These are phyloP conservation scores for Xylaria castorea DNA, from an alignment of 495 filamentous ascomycete species.

Conservation along the genomic window DNA sequence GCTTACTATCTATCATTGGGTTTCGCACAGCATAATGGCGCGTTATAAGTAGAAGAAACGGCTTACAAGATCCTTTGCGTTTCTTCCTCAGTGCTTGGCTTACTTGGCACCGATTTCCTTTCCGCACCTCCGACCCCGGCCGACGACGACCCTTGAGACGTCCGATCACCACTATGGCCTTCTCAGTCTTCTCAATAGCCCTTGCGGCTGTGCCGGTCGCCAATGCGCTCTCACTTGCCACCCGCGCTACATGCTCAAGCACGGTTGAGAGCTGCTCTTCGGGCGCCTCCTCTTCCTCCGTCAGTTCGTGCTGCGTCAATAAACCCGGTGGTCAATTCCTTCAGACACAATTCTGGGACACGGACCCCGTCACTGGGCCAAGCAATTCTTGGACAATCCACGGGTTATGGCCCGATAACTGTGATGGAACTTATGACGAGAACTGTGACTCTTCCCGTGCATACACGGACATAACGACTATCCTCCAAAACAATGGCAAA, in stretches of 20 bases:
- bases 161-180: conserved; percentile 7
- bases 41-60: conserved; percentile 14
- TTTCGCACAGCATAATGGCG: neutral
- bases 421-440: conserved; percentile 74
- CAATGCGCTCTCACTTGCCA: conserved; percentile 4
- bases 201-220: conserved; percentile 18
- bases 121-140: neutral
- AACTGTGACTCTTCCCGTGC: conserved; percentile 68
- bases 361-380: conserved; percentile 71
- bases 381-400: conserved; percentile 82
- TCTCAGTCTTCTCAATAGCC: conserved; percentile 5
- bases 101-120: conserved; percentile 16
- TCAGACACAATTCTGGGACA: conserved; percentile 87
- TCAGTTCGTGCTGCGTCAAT: conserved; percentile 78
- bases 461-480: conserved; percentile 69
- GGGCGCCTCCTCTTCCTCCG: conserved; percentile 13
- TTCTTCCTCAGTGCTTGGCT: conserved; percentile 4
- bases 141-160: neutral
- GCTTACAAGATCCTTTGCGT: neutral
- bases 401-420: conserved; percentile 82
- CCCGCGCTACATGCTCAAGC: conserved; percentile 22
- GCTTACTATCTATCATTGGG: neutral
- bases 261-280: conserved; percentile 28
- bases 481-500: conserved; percentile 33
- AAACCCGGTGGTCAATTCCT: conserved; percentile 76